Conservation (phyloP, 345 rosid species). For the Erysimum cheiranthoides region DNA sequence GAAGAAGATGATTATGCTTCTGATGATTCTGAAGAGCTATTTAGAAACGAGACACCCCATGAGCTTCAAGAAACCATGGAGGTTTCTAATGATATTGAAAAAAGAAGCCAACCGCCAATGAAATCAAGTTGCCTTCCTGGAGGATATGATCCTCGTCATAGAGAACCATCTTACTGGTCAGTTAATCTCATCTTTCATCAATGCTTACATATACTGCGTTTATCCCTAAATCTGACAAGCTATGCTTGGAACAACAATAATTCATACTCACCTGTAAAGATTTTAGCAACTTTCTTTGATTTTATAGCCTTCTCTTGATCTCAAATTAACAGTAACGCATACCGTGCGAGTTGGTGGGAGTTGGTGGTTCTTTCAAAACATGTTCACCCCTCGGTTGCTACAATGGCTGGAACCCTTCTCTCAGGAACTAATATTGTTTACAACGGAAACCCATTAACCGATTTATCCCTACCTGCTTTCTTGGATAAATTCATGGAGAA, state of each 20-base stretch:
- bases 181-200: slow-evolving; percentile 27
- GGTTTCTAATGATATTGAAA: slow-evolving; percentile 43
- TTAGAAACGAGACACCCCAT: slow-evolving; percentile 46
- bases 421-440: slow-evolving; percentile 87
- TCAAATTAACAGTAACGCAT: slow-evolving; percentile 71
- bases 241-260: slow-evolving; percentile 5
- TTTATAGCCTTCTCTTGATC: neutral
- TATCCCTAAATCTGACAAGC: slow-evolving; percentile 1
- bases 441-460: slow-evolving; percentile 87
- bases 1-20: slow-evolving; percentile 58
- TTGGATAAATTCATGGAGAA: slow-evolving; percentile 98
- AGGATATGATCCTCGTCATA: slow-evolving; percentile 90
- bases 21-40: slow-evolving; percentile 59
- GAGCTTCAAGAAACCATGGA: slow-evolving; percentile 37
- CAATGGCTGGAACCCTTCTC: slow-evolving; percentile 95
- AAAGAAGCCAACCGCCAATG: slow-evolving; percentile 41
- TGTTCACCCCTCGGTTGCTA: slow-evolving; percentile 93
- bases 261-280: no score
- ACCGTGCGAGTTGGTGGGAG: slow-evolving; percentile 94
- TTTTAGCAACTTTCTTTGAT: neutral
- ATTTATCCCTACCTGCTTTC: slow-evolving; percentile 78
- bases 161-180: slow-evolving; percentile 94
- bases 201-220: neutral
- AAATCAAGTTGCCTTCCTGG: slow-evolving; percentile 63
- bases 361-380: slow-evolving; percentile 83